Percentiles rank a stretch among this genome's conserved stretches.
phyloP scores from a whole-genome alignment of 768 basidiomycete genomes.

The Boletus rubropictus region DNA sequence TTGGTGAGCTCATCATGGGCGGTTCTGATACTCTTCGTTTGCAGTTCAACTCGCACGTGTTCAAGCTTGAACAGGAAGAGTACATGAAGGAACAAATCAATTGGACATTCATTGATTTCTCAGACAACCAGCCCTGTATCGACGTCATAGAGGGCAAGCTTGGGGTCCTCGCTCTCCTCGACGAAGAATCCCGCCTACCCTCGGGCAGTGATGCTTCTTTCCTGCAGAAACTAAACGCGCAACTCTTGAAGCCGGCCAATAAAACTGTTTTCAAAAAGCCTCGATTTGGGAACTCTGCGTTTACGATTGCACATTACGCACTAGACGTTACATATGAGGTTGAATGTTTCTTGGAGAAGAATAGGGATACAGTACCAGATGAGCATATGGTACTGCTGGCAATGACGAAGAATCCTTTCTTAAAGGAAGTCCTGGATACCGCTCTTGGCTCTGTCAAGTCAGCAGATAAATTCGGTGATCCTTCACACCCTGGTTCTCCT shows the following conservation, averaged over 20 bases:
- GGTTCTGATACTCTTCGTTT: conserved; percentile 11
- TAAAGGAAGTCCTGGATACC: conserved; percentile 91
- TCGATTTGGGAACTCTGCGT: conserved; percentile 94
- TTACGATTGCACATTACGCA: conserved; percentile 98
- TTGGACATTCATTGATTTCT: conserved; percentile 99
- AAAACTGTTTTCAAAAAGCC: conserved; percentile 95
- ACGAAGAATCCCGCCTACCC: conserved; percentile 96
- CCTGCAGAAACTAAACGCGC: conserved; percentile 84
- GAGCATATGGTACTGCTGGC: conserved; percentile 91
- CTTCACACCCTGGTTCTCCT: conserved; percentile 67
- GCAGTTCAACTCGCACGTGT: conserved; percentile 98
- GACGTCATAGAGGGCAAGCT: conserved; percentile 97
- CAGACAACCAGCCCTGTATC: conserved; percentile 98
- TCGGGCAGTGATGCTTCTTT: conserved; percentile 90
- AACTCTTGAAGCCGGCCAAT: conserved; percentile 80
- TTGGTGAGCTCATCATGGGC: background rate
- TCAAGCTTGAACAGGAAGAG: conserved; percentile 99
- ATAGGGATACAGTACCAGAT: conserved; percentile 96
- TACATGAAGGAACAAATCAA: conserved; percentile 98
- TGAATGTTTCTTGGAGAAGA: conserved; percentile 98
- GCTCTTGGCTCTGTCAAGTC: conserved; percentile 71
- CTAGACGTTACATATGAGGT: conserved; percentile 98
- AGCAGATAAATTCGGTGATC: conserved; percentile 41
- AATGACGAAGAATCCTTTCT: conserved; percentile 82
- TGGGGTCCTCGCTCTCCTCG: conserved; percentile 88